phyloP scores from a whole-genome alignment of 2,329 filamentous ascomycete species.

The Chaetomium strumarium region DNA sequence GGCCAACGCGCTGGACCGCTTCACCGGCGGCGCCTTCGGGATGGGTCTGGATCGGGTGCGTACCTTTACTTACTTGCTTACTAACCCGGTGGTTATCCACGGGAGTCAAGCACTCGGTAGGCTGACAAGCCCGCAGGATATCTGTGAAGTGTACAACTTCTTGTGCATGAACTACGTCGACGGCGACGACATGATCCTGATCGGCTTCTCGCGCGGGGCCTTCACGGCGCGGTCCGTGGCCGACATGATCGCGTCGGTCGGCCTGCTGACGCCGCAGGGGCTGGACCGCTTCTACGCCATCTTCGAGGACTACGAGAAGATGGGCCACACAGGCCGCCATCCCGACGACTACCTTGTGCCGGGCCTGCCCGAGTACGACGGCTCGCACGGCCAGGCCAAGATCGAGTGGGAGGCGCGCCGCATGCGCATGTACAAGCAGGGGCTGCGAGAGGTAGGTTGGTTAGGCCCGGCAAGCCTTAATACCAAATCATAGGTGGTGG shows the following conservation, averaged over 20 bases:
- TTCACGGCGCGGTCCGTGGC: conserved; percentile 37
- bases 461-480: too few relatives aligned
- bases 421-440: conserved; percentile 32
- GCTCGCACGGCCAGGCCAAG: conserved; percentile 27
- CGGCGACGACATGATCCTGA: conserved; percentile 33
- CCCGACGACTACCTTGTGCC: conserved; percentile 24
- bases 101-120: too few relatives aligned
- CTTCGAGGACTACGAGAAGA: conserved; percentile 35
- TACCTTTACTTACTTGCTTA: too few relatives aligned
- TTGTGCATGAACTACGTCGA: conserved; percentile 34
- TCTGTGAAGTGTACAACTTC: conserved; percentile 35
- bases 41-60: conserved; percentile 27
- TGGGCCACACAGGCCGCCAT: conserved; percentile 24
- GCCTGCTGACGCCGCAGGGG: conserved; percentile 37
- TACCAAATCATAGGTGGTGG: too few relatives aligned
- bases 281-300: conserved; percentile 39
- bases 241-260: conserved; percentile 34
- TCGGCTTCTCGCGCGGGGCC: conserved; percentile 37
- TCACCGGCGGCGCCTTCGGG: conserved; percentile 31
- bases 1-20: conserved; percentile 25
- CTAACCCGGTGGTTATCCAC: too few relatives aligned
- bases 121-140: conserved; percentile 22
- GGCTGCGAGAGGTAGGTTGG: conserved; percentile 33
- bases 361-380: conserved; percentile 23
- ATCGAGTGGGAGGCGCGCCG: conserved; percentile 30